phyloP scores from a whole-genome alignment of 176 grass and related monocot species.

The Miscanthus lutarioriparius region DNA sequence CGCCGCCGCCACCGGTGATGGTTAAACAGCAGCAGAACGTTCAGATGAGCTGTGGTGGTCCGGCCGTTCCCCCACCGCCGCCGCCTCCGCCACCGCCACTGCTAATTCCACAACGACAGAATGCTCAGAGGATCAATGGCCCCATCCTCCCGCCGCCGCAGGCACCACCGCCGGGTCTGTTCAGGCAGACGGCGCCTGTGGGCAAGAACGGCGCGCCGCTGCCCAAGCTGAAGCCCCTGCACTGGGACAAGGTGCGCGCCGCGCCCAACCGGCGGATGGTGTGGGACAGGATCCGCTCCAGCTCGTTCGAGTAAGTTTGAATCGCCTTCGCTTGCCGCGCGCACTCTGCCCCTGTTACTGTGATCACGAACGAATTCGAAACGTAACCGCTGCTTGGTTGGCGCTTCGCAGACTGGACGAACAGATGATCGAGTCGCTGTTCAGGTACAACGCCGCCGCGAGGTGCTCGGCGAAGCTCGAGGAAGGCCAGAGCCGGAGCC shows the following conservation, averaged over 20 bases:
- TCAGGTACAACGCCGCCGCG: slow-evolving; percentile 72
- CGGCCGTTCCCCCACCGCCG: slow-evolving; percentile 13
- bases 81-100: slow-evolving; percentile 47
- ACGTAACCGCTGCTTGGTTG: background rate
- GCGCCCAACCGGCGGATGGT: slow-evolving; percentile 87
- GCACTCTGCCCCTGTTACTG: no score
- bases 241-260: slow-evolving; percentile 98
- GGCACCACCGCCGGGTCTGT: slow-evolving; percentile 33
- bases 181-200: slow-evolving; percentile 24
- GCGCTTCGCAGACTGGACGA: slow-evolving; percentile 66
- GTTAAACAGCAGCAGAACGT: slow-evolving; percentile 4
- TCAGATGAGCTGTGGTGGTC: background rate
- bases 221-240: slow-evolving; percentile 92
- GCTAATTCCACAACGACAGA: slow-evolving; percentile 15
- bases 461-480: slow-evolving; percentile 55
- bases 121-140: slow-evolving; percentile 18
- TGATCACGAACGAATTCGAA: background rate
- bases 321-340: background rate
- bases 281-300: slow-evolving; percentile 91
- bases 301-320: slow-evolving; percentile 85
- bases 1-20: slow-evolving; percentile 27
- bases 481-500: slow-evolving; percentile 71
- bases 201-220: slow-evolving; percentile 59
- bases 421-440: slow-evolving; percentile 91
- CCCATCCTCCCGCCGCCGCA: slow-evolving; percentile 28